A percentile compares a stretch with the other conserved stretches of the same genome.
Conservation (phyloP, 1,284 basidiomycete species). For the Cryptococcus neoformans region DNA sequence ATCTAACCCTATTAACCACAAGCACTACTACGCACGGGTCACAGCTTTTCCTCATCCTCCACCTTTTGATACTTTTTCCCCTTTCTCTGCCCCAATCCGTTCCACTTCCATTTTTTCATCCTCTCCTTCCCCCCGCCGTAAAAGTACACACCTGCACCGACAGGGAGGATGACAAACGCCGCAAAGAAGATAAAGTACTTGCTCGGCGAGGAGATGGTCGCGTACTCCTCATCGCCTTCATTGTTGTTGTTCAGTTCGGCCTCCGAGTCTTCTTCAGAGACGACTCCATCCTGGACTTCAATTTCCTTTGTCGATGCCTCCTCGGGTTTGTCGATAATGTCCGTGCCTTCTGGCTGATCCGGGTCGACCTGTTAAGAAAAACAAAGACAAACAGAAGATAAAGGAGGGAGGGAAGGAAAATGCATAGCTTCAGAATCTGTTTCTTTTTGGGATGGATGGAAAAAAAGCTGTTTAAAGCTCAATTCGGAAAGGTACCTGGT, state of each 20-base stretch:
- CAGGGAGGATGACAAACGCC: conserved; percentile 54
- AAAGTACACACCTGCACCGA: conserved; percentile 59
- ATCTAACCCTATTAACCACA: too few relatives aligned
- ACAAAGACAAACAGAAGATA: background rate
- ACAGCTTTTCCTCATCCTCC: conserved; percentile 9
- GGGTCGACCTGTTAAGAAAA: background rate
- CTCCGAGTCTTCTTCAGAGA: conserved; percentile 10
- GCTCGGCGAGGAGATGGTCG: conserved; percentile 43
- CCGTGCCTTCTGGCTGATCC: conserved; percentile 6
- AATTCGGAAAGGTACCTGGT: conserved; percentile 85
- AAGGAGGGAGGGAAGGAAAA: conserved; percentile 3
- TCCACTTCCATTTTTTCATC: conserved; percentile 16
- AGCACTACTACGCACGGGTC: background rate
- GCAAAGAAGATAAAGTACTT: conserved; percentile 54
- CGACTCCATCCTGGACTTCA: conserved; percentile 1
- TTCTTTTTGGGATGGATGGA: conserved; percentile 11
- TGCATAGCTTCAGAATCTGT: conserved; percentile 31
- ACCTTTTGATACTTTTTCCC: conserved; percentile 26
- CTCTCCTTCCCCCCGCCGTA: conserved; percentile 37
- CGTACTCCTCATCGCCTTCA: conserved; percentile 18
- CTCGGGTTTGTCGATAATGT: background rate
- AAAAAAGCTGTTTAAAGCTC: conserved; percentile 63
- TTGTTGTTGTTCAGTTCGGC: conserved; percentile 1
- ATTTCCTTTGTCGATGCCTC: conserved; percentile 2
- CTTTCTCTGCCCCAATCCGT: conserved; percentile 1